Evolutionary conservation across 495 filamentous ascomycete species (phyloP).

Genomic region (Barbatosphaeria neglecta): DNA sequence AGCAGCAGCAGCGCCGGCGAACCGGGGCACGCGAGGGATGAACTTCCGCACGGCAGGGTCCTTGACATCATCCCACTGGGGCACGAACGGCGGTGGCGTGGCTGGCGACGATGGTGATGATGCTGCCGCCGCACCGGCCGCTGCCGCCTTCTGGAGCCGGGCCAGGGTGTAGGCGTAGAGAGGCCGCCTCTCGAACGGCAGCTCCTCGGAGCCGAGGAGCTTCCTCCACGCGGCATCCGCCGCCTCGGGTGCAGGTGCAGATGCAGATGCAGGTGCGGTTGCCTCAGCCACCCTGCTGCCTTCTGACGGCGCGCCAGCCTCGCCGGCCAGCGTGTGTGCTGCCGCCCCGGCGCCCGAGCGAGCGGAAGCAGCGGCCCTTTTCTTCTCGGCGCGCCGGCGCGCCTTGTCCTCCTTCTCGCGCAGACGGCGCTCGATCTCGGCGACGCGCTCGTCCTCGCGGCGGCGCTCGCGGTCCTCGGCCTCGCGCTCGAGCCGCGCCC

Average conservation of each 20-base stretch:
- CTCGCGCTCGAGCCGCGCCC: constrained; percentile 23
- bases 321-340: neutral
- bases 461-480: constrained; percentile 27
- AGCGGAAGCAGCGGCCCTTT: neutral
- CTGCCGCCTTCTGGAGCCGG: constrained; percentile 22
- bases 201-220: constrained; percentile 6
- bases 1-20: neutral
- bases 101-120: too few species aligned
- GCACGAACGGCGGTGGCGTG: neutral
- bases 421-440: constrained; percentile 27
- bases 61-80: neutral
- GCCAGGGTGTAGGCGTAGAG: constrained; percentile 25
- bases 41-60: neutral
- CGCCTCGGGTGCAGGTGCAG: constrained; percentile 2
- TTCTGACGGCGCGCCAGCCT: constrained; percentile 1
- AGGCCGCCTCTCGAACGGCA: constrained; percentile 2
- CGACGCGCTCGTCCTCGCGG: constrained; percentile 22
- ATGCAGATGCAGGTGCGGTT: constrained; percentile 2
- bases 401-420: constrained; percentile 23
- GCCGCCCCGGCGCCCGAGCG: too few species aligned
- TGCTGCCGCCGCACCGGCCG: too few species aligned
- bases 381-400: constrained; percentile 13
- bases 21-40: neutral
- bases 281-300: constrained; percentile 9
- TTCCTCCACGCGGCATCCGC: neutral